These are phyloP conservation scores for Backusella mclennaniae DNA, from an alignment of 192 early-diverging fungal species.

Conservation along the genomic window DNA sequence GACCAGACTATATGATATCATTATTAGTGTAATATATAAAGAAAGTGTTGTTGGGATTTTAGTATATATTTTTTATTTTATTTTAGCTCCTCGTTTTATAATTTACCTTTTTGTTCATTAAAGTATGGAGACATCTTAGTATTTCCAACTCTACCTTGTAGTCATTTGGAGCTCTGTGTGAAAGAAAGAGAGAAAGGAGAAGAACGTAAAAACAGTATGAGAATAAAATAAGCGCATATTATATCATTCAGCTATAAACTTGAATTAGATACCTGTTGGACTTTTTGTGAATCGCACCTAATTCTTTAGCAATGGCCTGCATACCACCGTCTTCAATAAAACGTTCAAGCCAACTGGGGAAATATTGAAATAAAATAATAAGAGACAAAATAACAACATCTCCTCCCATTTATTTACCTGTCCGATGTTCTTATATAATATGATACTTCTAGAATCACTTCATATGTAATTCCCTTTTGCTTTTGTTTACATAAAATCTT, in stretches of 20 bases:
- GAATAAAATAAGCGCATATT: not conserved
- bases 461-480: conserved; percentile 10
- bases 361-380: not conserved
- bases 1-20: conserved; percentile 52
- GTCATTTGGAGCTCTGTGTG: conserved; percentile 47
- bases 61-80: not conserved
- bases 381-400: not conserved
- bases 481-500: conserved; percentile 14
- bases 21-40: not conserved
- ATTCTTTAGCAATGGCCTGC: conserved; percentile 61
- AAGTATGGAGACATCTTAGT: conserved; percentile 69
- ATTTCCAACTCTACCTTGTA: conserved; percentile 75
- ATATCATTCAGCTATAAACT: not conserved
- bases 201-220: not conserved
- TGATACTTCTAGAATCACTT: conserved; percentile 10
- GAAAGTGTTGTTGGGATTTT: conserved; percentile 2
- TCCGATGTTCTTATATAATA: conserved; percentile 19
- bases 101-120: conserved; percentile 60
- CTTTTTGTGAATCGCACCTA: conserved; percentile 59
- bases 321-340: conserved; percentile 77
- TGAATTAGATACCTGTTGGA: conserved; percentile 42
- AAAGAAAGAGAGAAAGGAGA: not conserved
- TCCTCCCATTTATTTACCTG: not conserved
- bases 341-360: conserved; percentile 60
- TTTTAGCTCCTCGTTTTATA: not conserved